Percentiles rank a stretch among this genome's conserved stretches.
Evolutionary conservation across 768 basidiomycete genomes (phyloP).

Genomic region (Xerocomus brunneocitrinus): DNA sequence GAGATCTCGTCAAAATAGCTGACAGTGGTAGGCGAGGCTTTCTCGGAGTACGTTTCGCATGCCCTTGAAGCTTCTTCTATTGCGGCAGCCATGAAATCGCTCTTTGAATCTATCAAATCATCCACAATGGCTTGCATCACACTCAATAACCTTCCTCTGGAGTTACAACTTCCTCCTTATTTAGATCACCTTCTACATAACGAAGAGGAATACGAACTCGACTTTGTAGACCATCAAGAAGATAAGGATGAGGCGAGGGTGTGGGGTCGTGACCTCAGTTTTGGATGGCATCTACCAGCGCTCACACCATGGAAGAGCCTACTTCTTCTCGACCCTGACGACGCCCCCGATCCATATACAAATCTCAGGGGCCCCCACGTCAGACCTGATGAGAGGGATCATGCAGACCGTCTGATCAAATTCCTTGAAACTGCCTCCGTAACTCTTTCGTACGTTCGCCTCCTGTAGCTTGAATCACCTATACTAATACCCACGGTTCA

Average conservation of each 20-base stretch:
- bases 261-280: slow-evolving; percentile 66
- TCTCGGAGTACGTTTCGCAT: slow-evolving; percentile 49
- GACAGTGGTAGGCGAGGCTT: slow-evolving; percentile 49
- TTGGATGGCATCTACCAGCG: slow-evolving; percentile 69
- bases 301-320: slow-evolving; percentile 92
- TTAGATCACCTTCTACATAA: slow-evolving; percentile 67
- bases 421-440: slow-evolving; percentile 73
- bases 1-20: slow-evolving; percentile 4
- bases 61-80: slow-evolving; percentile 66
- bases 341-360: slow-evolving; percentile 54
- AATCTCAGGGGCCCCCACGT: slow-evolving; percentile 57
- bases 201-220: slow-evolving; percentile 54
- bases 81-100: slow-evolving; percentile 70
- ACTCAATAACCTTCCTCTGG: slow-evolving; percentile 74
- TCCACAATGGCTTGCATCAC: slow-evolving; percentile 74
- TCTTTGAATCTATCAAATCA: slow-evolving; percentile 76
- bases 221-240: slow-evolving; percentile 46
- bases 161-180: slow-evolving; percentile 82
- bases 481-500: slow-evolving; percentile 23
- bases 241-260: slow-evolving; percentile 47
- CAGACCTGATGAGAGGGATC: slow-evolving; percentile 56
- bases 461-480: neutral
- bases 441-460: slow-evolving; percentile 62
- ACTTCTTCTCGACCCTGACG: slow-evolving; percentile 63
- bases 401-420: slow-evolving; percentile 67